Evolutionary conservation across 805 yeast species (phyloP).

Genomic region (Naumovozyma baii): DNA sequence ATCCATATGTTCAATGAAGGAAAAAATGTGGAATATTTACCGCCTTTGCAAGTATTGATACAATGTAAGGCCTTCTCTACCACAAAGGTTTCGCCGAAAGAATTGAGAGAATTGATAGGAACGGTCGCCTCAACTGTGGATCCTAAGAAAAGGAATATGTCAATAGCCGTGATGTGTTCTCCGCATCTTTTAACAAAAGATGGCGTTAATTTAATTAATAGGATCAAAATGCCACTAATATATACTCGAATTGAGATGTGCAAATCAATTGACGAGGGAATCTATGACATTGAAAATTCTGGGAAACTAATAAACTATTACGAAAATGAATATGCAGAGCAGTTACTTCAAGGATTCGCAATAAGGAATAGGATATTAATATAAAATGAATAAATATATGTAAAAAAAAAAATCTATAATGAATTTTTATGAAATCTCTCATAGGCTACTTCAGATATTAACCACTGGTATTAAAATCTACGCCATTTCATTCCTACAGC

Average conservation of each 20-base stretch:
- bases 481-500: conserved; percentile 37
- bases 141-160: conserved; percentile 11
- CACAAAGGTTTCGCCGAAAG: conserved; percentile 24
- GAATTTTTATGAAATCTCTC: background rate
- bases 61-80: conserved; percentile 28
- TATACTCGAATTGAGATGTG: conserved; percentile 23
- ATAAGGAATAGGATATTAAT: conserved; percentile 18
- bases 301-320: conserved; percentile 25
- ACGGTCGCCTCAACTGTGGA: conserved; percentile 20
- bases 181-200: conserved; percentile 27
- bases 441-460: background rate
- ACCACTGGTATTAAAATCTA: conserved; percentile 14
- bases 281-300: conserved; percentile 19
- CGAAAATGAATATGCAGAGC: conserved; percentile 24
- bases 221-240: conserved; percentile 22
- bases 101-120: conserved; percentile 27
- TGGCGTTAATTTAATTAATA: conserved; percentile 23
- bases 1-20: conserved; percentile 6
- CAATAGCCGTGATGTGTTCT: conserved; percentile 25
- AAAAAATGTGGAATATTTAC: conserved; percentile 1
- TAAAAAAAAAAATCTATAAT: background rate
- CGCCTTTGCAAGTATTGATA: conserved; percentile 17
- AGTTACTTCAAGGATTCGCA: conserved; percentile 20
- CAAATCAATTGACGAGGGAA: conserved; percentile 5
- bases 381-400: background rate